Conservation (phyloP, 2,329 filamentous ascomycete species). For the Alternaria ethzedia region DNA sequence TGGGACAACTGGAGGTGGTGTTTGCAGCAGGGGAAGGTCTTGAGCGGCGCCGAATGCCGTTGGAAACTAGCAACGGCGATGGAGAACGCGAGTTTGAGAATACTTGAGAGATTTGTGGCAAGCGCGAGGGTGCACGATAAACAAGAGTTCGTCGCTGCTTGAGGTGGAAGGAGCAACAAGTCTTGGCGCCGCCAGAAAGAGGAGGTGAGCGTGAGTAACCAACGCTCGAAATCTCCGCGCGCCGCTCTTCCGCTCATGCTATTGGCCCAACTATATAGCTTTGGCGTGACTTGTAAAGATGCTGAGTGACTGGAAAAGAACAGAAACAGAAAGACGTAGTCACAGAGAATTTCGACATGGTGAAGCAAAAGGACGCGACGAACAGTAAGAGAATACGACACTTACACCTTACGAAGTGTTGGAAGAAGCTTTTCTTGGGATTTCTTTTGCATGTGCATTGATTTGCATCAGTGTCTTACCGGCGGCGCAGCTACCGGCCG, state of each 20-base stretch:
- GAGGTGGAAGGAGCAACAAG: constrained; percentile 8
- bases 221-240: not conserved
- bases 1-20: not conserved
- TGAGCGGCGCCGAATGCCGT: constrained; percentile 7
- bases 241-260: not conserved
- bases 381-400: not conserved
- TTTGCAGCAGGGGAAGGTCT: constrained; percentile 3
- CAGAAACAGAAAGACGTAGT: not conserved
- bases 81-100: not conserved
- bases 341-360: not conserved
- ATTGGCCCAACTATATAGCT: not conserved
- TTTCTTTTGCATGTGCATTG: constrained; percentile 16
- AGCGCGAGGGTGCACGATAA: not conserved
- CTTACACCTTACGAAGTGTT: not conserved
- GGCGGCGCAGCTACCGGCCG: constrained; percentile 25
- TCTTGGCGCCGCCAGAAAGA: constrained; percentile 4
- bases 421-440: not conserved
- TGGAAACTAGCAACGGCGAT: constrained; percentile 2
- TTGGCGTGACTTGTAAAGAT: not conserved
- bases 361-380: not conserved
- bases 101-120: not conserved
- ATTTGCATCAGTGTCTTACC: not conserved
- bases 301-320: not conserved
- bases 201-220: constrained; percentile 13
- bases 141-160: constrained; percentile 1